Base-by-base conservation (phyloP, 768 basidiomycete species). In the Fistulinella prunicolor region DNA sequence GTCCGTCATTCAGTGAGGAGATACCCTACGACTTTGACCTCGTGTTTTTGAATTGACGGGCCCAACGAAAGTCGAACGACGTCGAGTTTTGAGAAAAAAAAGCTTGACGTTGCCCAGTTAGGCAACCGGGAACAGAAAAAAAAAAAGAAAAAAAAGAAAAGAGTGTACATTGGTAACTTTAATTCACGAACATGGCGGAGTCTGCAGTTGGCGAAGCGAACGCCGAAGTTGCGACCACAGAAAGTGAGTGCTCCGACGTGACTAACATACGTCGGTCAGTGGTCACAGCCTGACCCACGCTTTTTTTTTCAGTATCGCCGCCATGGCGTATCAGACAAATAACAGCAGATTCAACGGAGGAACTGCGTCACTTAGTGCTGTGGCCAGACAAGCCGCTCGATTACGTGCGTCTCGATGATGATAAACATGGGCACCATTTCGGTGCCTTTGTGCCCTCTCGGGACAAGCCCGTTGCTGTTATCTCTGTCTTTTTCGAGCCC, bases 281-380 rank as follows among this genome's bases (percentile, higher is more conserved):
- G n/a, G n/a, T n/a, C n/a, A n/a, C n/a, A n/a, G n/a, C n/a, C n/a
- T 32, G 9, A 32, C 4, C 13, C 30, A 32, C 13, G 13, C 30
- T 32, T 32, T 32, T 32, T 14, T 32, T 40, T 52, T 44, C 38
- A 57, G 60, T 40, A 22, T 20, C 40, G 21, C 21, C 36, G 30
- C 38, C 59, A 32, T 32, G 30, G 48, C 38, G 24, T 17, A 61
- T 71, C 54, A 50, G 45, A 7, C 60, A 51, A 42, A 76, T 81
- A 58, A 52, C 62, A 23, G 66, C 68, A 14, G 64, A 71, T 32
- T 61, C 75, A 39, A 82, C 82, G 0, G 57, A 80, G 38, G 56
- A 67, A 7, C 71, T 83, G 32, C 76, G 81, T 34, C 81, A 81
- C 61, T 69, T 71, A 21, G 78, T 85, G 5, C 70, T 84, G 20